Evolutionary conservation across 2,329 filamentous ascomycete genomes (phyloP).

Genomic region (Venturia carpophila): DNA sequence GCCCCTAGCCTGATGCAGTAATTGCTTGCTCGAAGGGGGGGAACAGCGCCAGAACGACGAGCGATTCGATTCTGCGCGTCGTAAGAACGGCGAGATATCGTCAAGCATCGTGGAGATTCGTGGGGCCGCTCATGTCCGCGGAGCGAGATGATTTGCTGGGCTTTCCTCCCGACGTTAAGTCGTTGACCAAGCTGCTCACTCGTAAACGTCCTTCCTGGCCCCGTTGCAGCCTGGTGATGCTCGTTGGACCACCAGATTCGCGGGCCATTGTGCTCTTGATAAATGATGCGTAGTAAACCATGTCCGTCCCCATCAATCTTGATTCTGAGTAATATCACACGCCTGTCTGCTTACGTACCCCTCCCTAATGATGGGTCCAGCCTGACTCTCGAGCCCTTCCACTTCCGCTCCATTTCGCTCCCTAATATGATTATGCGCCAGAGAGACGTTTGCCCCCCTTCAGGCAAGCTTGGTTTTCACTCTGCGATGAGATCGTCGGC

Average conservation of each 20-base stretch:
- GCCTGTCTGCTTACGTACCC: not conserved
- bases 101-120: slow-evolving; percentile 1
- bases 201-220: not conserved
- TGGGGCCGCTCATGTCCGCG: not conserved
- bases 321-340: not conserved
- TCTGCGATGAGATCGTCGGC: not conserved
- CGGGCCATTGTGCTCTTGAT: not conserved
- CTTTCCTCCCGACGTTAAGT: not conserved
- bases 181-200: not conserved
- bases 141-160: not conserved
- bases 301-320: too few relatives aligned
- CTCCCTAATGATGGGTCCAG: not conserved
- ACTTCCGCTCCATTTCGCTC: not conserved
- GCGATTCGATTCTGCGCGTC: not conserved
- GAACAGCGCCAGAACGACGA: not conserved
- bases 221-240: not conserved
- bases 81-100: not conserved
- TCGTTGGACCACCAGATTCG: slow-evolving; percentile 1
- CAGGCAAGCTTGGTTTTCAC: not conserved
- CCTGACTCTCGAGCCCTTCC: not conserved
- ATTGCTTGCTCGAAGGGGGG: not conserved
- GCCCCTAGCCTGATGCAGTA: not conserved
- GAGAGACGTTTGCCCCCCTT: not conserved
- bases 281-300: too few relatives aligned
- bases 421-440: not conserved